Base-by-base conservation (phyloP, 805 yeast species). In the Wickerhamomyces strasburgensis region DNA sequence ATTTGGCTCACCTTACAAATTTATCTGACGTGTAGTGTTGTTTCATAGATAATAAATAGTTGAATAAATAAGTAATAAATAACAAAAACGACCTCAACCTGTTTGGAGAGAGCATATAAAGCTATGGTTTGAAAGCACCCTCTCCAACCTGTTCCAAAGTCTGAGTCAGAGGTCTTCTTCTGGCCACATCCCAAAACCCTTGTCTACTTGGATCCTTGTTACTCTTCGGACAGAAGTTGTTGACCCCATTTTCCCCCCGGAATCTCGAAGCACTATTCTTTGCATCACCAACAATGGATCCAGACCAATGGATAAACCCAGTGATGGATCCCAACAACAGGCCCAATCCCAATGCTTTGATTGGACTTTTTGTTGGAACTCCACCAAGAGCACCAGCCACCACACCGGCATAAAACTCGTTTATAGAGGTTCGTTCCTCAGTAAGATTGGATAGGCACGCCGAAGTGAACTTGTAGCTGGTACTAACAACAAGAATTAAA, bases 131-230 rank as follows among this genome's bases (percentile, higher is more conserved):
- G 39, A 49, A 46, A 2, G 48, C 54, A 19, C 52, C 55, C 18
- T 52, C 52, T 6, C 95, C 95, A 48, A 85, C 68, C 52, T 78
- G 80, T 43, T 75, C 81, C 19, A 82, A 73, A 8, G 94, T 84
- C 62, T 84, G 88, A 15, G 87, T 77, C 47, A 85, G 64, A 14
- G 95, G 95, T 54, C 84, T 75, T 68, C 95, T 80, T 65, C 78
- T 75, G 57, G 78, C 75, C 26, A 80, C 79, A 46, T 84, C 90
- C 88, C 88, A 86, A 64, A 84, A 83, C 27, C 79, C 79, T 54
- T 75, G 80, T 39, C 57, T 65, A 43, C 61, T 60, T 30, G 61
- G 38, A 14, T 33, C 36, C 8, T 37, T 24, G 3, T 43, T 32
- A 15, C 41, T 36, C 28, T 40, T 40, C 14, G 49, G 40, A 6